Evolutionary conservation across 2,329 filamentous ascomycete genomes (phyloP), one percentile per base, ranked within the genome.

Genomic region (Cercospora zeae-maydis): DNA sequence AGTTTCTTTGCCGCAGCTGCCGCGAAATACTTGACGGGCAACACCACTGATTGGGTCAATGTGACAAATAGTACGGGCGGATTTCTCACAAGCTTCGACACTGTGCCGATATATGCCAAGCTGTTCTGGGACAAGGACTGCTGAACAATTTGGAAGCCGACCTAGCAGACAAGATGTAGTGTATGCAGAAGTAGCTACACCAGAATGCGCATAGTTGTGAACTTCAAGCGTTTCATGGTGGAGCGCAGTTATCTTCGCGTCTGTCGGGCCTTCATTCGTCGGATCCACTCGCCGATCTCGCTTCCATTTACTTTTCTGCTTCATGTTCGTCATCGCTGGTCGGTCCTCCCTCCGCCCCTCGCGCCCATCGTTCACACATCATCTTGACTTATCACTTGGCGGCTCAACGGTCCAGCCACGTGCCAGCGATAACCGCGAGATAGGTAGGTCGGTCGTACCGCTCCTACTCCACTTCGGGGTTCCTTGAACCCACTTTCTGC

Each of bases 61-160:
- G 64, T 67, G 11, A 66, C 61, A n/a, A 67, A 65, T 42, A 62
- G 58, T n/a, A 67, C 64, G 33, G 63, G 62, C 4, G 66, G 66
- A 2, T n/a, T 51, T 4, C 63, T 65, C 33, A 65, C 59, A 10
- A 65, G 62, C 47, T 68, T 67, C 49, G 63, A 59, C 13, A 68
- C 66, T 3, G 55, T 68, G 31, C 66, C 66, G 34, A 47, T 6
- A 16, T 66, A 62, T 56, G 66, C 66, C 24, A 33, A 62, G 60
- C 34, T 66, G 53, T 66, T 62, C 27, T 66, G 66, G 66, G 57
- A 53, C 13, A 68, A 66, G 36, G 64, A 66, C 37, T 68, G 66
- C 59, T 66, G 37, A 66, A 14, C 14, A 24, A 19, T 24, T 24
- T 27, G 24, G 24, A 27, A 27, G 3, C 24, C 39, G 39, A 45